Evolutionary conservation across 2,329 filamentous ascomycete species (phyloP), one percentile per base, ranked within the genome.

Genomic region (Thermochaetoides dissita): DNA sequence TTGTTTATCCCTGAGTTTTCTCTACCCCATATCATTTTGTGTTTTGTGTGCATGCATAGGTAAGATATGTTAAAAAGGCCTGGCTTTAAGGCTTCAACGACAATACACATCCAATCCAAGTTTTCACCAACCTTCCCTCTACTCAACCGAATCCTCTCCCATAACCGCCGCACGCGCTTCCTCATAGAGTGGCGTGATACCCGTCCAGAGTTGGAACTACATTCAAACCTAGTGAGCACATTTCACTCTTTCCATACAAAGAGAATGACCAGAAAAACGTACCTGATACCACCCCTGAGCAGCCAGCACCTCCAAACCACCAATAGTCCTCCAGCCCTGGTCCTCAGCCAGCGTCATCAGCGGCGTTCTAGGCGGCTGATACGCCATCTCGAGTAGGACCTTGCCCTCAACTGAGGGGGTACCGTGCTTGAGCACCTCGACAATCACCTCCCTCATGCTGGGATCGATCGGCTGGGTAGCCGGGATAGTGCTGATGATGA

Each of bases 311-410:
- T 98, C 91, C 34, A 95, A 63, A 0, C 91, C 91, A 7, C 86
- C 80, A 48, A 96, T 81, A 2, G 82, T 86, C 43, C 66, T 72
- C 91, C 91, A 98, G 3, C 81, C 80, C 9, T 74, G 74, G 51
- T 81, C 74, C 53, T 78, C 71, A 2, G 88, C 89, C 57, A 95
- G 66, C 57, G 83, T 73, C 79, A 96, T 95, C 51, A 94, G 63
- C 7, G 81, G 75, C 5, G 91, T 98, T 40, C 84, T 72, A 0
- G 74, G 68, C 12, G 91, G 91, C 62, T 89, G 93, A 62, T 98
- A 98, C 2, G 91, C 89, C 88, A 98, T 94, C 61, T 98, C 91
- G 3, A 96, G 64, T 46, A 96, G 63, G 9, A 91, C 74, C 12
- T 74, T 72, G 28, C 62, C 63, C 55, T 57, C 53, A 9, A 34